Conservation (phyloP, 306 rosid genomes). For the Cyamopsis tetragonoloba region DNA sequence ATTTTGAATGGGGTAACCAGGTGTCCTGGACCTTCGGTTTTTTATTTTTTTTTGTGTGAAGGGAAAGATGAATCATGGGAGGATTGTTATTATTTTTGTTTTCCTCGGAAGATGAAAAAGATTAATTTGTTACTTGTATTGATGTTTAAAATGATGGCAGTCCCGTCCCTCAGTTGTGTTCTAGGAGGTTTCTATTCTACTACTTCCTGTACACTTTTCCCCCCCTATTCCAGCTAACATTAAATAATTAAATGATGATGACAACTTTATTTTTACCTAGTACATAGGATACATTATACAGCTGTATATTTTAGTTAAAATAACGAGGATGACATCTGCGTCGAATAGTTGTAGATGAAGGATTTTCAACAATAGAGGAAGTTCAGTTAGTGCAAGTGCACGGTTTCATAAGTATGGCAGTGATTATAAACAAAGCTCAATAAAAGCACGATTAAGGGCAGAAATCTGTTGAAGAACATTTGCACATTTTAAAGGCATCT, state of each 20-base stretch:
- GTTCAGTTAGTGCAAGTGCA: not conserved
- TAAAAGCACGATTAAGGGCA: not conserved
- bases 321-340: too few species aligned
- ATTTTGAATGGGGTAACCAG: not conserved
- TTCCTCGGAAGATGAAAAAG: not conserved
- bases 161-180: not conserved
- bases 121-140: not conserved
- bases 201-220: not conserved
- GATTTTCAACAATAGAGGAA: not conserved
- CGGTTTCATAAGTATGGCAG: not conserved
- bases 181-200: not conserved
- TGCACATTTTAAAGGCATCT: not conserved
- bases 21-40: too few species aligned
- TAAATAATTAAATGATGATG: too few species aligned
- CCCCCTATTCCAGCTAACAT: not conserved
- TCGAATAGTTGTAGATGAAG: not conserved
- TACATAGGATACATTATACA: not conserved
- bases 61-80: too few species aligned
- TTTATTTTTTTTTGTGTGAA: too few species aligned
- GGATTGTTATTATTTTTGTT: not conserved
- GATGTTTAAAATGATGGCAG: not conserved
- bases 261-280: too few species aligned
- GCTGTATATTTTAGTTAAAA: not conserved
- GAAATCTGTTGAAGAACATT: not conserved
- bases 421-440: not conserved